Evolutionary conservation across 495 filamentous ascomycete genomes (phyloP).

Genomic region (Bathelium albidoporum): DNA sequence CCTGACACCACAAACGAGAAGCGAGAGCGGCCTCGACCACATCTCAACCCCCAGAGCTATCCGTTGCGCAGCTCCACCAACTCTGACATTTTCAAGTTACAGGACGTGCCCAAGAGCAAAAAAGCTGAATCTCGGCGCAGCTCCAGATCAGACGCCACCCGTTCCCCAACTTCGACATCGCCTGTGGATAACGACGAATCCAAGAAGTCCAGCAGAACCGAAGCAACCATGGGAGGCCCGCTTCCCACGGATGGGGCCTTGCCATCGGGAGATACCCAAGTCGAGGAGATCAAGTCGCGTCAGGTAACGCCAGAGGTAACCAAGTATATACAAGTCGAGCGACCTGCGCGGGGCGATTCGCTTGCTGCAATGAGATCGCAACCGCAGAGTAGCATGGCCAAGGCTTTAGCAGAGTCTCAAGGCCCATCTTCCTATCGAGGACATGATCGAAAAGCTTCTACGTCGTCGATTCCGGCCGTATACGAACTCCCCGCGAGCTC

Average conservation of each 20-base stretch:
- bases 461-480: conserved; percentile 13
- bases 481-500: conserved; percentile 6
- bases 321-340: conserved; percentile 20
- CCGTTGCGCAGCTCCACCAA: neutral
- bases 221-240: neutral
- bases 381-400: conserved; percentile 7
- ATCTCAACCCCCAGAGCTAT: conserved; percentile 3
- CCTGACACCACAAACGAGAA: conserved; percentile 24
- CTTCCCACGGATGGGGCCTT: conserved; percentile 4
- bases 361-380: conserved; percentile 27
- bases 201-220: neutral
- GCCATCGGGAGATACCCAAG: conserved; percentile 17
- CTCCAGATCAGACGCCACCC: conserved; percentile 43
- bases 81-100: conserved; percentile 57
- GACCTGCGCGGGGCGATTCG: conserved; percentile 51
- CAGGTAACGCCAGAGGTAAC: conserved; percentile 2
- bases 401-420: neutral
- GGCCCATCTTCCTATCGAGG: neutral
- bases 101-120: conserved; percentile 62
- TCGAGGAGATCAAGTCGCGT: conserved; percentile 17
- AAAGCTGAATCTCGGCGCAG: conserved; percentile 53
- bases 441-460: conserved; percentile 25
- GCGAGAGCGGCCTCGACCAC: conserved; percentile 30
- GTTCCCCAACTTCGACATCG: conserved; percentile 8
- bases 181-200: neutral